phyloP scores from a whole-genome alignment of 2,329 filamentous ascomycete species.

The Curvularia eragrostidis region DNA sequence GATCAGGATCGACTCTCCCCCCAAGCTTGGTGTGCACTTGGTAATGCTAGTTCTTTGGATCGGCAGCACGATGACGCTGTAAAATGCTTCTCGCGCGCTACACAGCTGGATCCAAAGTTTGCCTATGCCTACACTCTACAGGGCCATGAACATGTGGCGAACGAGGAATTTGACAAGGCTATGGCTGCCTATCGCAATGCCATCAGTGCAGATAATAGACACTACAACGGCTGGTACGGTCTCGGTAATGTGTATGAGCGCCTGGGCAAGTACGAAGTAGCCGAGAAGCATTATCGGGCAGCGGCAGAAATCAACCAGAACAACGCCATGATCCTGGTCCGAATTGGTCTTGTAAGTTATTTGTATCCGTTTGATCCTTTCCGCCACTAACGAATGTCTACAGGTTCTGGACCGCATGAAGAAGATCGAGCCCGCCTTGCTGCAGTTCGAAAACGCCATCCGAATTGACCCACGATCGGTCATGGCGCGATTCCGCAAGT shows the following conservation, averaged over 20 bases:
- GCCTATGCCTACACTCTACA: slow-evolving; percentile 96
- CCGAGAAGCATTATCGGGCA: slow-evolving; percentile 87
- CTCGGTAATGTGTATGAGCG: slow-evolving; percentile 83
- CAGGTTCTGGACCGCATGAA: slow-evolving; percentile 80
- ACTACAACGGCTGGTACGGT: slow-evolving; percentile 99
- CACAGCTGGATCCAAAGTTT: slow-evolving; percentile 86
- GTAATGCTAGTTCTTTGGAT: slow-evolving; percentile 92
- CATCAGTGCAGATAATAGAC: slow-evolving; percentile 82
- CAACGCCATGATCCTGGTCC: slow-evolving; percentile 90
- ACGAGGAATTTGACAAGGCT: slow-evolving; percentile 97
- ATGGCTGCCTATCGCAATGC: slow-evolving; percentile 85
- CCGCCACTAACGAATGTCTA: neutral
- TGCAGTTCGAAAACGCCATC: slow-evolving; percentile 82
- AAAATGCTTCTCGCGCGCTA: slow-evolving; percentile 92
- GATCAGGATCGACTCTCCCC: slow-evolving; percentile 88
- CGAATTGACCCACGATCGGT: slow-evolving; percentile 81
- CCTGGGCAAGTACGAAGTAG: slow-evolving; percentile 87
- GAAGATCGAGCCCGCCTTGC: slow-evolving; percentile 77
- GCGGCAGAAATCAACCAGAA: slow-evolving; percentile 90
- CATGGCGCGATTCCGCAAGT: slow-evolving; percentile 91
- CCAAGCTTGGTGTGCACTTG: slow-evolving; percentile 93
- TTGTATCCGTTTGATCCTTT: slow-evolving; percentile 1
- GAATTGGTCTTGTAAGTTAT: slow-evolving; percentile 76
- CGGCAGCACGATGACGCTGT: slow-evolving; percentile 94
- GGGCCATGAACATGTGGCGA: slow-evolving; percentile 92